A percentile compares a stretch with the other conserved stretches of the same genome.
phyloP scores from a whole-genome alignment of 345 rosid species.

The Chamaenerion angustifolium region DNA sequence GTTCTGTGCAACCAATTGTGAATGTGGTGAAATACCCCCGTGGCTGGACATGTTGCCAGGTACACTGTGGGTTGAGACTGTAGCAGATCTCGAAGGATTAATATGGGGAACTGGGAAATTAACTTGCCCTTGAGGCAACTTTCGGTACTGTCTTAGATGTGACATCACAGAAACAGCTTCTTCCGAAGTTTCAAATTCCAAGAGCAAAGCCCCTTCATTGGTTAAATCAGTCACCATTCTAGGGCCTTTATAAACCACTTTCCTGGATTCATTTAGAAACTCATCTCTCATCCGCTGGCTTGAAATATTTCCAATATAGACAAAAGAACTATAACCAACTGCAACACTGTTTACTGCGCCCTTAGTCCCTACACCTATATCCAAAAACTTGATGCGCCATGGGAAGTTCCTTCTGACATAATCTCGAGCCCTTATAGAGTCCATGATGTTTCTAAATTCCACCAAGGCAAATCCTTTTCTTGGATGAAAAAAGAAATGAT shows the following conservation, averaged over 20 bases:
- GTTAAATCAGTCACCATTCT: slow-evolving; percentile 59
- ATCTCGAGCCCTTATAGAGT: slow-evolving; percentile 83
- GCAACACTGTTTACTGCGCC: slow-evolving; percentile 71
- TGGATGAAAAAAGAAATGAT: slow-evolving; percentile 65
- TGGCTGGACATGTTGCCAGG: slow-evolving; percentile 26
- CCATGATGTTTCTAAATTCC: slow-evolving; percentile 77
- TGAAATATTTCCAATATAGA: slow-evolving; percentile 64
- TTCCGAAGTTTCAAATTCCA: slow-evolving; percentile 93
- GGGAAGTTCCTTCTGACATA: slow-evolving; percentile 62
- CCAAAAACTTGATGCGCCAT: slow-evolving; percentile 80
- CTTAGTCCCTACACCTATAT: slow-evolving; percentile 72
- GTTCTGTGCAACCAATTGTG: slow-evolving; percentile 23
- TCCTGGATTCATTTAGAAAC: slow-evolving; percentile 70
- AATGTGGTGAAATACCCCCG: slow-evolving; percentile 28
- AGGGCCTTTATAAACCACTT: slow-evolving; percentile 67
- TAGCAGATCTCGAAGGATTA: slow-evolving; percentile 44
- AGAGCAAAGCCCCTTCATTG: slow-evolving; percentile 65
- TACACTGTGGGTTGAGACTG: slow-evolving; percentile 13
- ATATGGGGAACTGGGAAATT: slow-evolving; percentile 40
- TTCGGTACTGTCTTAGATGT: slow-evolving; percentile 66
- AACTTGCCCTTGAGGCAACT: slow-evolving; percentile 26
- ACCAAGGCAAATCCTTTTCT: slow-evolving; percentile 68
- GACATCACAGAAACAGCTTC: slow-evolving; percentile 78
- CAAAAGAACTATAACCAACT: slow-evolving; percentile 59
- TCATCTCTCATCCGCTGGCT: slow-evolving; percentile 90